phyloP scores from a whole-genome alignment of 2,329 filamentous ascomycete species.

The Talaromyces sp. region DNA sequence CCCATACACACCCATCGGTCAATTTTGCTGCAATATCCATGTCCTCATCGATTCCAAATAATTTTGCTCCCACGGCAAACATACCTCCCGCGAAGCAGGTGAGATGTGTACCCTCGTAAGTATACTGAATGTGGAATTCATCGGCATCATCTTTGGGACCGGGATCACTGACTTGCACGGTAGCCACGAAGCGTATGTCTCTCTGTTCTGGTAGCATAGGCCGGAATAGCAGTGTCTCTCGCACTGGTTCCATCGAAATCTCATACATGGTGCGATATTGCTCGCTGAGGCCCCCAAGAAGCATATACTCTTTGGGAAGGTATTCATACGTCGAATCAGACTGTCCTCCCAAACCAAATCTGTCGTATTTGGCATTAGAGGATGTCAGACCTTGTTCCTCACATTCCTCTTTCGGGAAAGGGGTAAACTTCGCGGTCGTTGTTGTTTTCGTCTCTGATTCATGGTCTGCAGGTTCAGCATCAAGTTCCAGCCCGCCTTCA shows the following conservation, averaged over 20 bases:
- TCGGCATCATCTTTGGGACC: constrained; percentile 18
- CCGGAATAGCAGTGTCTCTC: constrained; percentile 43
- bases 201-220: constrained; percentile 42
- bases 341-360: constrained; percentile 44
- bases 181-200: constrained; percentile 43
- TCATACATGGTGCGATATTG: constrained; percentile 47
- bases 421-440: constrained; percentile 5
- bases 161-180: constrained; percentile 25
- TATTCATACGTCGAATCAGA: constrained; percentile 52
- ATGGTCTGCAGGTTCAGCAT: constrained; percentile 30
- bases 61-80: constrained; percentile 58
- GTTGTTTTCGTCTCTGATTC: constrained; percentile 17
- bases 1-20: constrained; percentile 62
- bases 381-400: constrained; percentile 39
- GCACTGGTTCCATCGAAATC: constrained; percentile 37
- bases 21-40: constrained; percentile 56
- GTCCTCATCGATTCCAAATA: constrained; percentile 55
- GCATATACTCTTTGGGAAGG: constrained; percentile 49
- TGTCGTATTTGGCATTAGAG: constrained; percentile 33
- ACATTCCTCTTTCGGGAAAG: constrained; percentile 29
- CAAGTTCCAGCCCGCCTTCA: constrained; percentile 24
- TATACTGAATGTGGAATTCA: constrained; percentile 28
- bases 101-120: constrained; percentile 56
- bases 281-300: constrained; percentile 43
- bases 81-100: constrained; percentile 61